Base-by-base conservation (phyloP, 176 grass and related monocot species). In the Dendrocalamus sinicus region DNA sequence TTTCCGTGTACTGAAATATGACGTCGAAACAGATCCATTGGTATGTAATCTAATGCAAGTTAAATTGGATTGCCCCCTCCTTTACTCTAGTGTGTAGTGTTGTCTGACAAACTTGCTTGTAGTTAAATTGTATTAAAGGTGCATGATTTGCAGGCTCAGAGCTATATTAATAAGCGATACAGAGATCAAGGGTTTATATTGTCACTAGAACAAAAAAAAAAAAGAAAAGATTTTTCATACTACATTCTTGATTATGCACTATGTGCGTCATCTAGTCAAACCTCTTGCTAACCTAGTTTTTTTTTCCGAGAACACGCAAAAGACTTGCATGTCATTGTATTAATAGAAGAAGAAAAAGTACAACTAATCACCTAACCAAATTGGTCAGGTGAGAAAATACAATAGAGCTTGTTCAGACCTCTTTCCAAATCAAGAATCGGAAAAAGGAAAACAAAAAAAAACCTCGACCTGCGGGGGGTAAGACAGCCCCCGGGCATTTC, bases 1-100 rank as follows among this genome's bases (percentile, higher is more conserved):
- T 70, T 94, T 92, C 74, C 89, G 86, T 15, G 88, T 98, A 54
- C 86, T 98, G 40, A 95, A 92, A 66, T 96, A 94, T 88, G 93
- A 95, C 0, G 75, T 95, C 30, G 96, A 98, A 48, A 86, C 70
- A 22, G 96, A 98, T 55, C 93, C 90, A 12, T 83, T 53, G 50
- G 96, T 98, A 88, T 32, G 86, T 88, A 68, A 46, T 75, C 20
- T 53, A 82, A 51, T 81, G 75, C 47, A 55, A 37, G 70, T 62
- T 47, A 24, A 48, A 54, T n/a, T 68, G 2, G 26, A 41, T 37
- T 70, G 39, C 59, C 30, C 10, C 13, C 35, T 15, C 35, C 19
- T 54, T n/a, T 59, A 1, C 2, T 26, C 16, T 64, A 66, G 48
- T 50, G 44, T 44, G 5, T 22, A 48, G 4, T 35, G 28, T 81